Conservation (phyloP, 441 rosid species). For the Erodium trifolium region DNA sequence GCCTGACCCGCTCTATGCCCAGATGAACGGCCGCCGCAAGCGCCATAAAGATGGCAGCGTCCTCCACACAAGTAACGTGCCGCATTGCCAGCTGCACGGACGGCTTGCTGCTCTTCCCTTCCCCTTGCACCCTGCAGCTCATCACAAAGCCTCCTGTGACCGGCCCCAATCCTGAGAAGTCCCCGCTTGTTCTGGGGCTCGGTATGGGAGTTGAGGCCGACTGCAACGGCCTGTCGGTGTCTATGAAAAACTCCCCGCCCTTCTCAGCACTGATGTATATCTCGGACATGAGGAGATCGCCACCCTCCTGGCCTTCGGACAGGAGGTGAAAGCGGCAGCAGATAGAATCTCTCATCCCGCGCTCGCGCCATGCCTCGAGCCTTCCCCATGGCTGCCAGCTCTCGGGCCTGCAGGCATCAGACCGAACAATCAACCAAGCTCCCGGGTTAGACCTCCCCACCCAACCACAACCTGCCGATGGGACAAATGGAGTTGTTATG, state of each 20-base stretch:
- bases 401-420: conserved; percentile 67
- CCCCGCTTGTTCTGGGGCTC: conserved; percentile 92
- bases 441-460: conserved; percentile 91
- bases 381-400: conserved; percentile 99
- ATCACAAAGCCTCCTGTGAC: conserved; percentile 65
- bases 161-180: conserved; percentile 60
- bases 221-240: conserved; percentile 66
- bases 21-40: conserved; percentile 93
- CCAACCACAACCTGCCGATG: conserved; percentile 95
- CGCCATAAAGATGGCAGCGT: conserved; percentile 95
- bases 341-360: conserved; percentile 73
- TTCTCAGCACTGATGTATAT: conserved; percentile 72
- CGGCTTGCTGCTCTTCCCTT: conserved; percentile 80
- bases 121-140: conserved; percentile 91
- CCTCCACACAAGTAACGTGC: conserved; percentile 88
- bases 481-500: conserved; percentile 96
- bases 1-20: conserved; percentile 65
- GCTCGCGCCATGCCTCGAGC: conserved; percentile 94
- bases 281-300: conserved; percentile 79
- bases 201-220: conserved; percentile 63
- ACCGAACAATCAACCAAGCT: conserved; percentile 86
- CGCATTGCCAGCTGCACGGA: conserved; percentile 79
- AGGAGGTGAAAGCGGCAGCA: conserved; percentile 83
- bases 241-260: conserved; percentile 87
- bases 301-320: conserved; percentile 68